These are phyloP conservation scores for Tubosaeta brunneosetosa DNA, from an alignment of 768 basidiomycete species.

Conservation along the genomic window DNA sequence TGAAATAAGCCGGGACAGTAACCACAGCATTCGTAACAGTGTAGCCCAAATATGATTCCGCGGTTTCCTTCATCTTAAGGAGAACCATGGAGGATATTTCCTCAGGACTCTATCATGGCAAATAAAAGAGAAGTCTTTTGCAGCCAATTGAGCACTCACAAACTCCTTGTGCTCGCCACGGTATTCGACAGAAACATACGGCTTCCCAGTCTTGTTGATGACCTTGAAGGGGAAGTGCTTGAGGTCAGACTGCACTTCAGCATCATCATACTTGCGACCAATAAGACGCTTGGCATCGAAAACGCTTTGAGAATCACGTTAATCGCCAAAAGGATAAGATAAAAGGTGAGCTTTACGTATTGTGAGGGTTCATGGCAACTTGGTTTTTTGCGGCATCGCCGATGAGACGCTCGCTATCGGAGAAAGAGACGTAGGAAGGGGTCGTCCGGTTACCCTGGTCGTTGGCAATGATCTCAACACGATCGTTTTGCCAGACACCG, in stretches of 20 bases:
- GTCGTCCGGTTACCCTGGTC: conserved; percentile 95
- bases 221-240: conserved; percentile 96
- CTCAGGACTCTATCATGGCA: conserved; percentile 69
- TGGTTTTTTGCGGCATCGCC: conserved; percentile 99
- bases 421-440: conserved; percentile 94
- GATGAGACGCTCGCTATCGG: conserved; percentile 92
- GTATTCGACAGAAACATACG: conserved; percentile 85
- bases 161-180: conserved; percentile 93
- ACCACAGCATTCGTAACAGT: conserved; percentile 87
- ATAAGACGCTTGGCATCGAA: conserved; percentile 99
- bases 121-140: background rate
- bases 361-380: conserved; percentile 96
- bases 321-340: background rate
- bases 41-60: conserved; percentile 91
- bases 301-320: conserved; percentile 48
- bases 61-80: conserved; percentile 96
- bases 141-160: conserved; percentile 41
- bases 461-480: conserved; percentile 97
- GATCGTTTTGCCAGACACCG: conserved; percentile 99
- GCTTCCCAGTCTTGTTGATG: conserved; percentile 82
- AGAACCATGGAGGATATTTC: conserved; percentile 99
- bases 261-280: conserved; percentile 84
- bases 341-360: conserved; percentile 48
- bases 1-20: conserved; percentile 97
- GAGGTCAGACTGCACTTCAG: conserved; percentile 77